Percentiles rank a stretch among this genome's conserved stretches.
phyloP scores from a whole-genome alignment of 805 yeast species.

The Saccharomycopsis capsularis region DNA sequence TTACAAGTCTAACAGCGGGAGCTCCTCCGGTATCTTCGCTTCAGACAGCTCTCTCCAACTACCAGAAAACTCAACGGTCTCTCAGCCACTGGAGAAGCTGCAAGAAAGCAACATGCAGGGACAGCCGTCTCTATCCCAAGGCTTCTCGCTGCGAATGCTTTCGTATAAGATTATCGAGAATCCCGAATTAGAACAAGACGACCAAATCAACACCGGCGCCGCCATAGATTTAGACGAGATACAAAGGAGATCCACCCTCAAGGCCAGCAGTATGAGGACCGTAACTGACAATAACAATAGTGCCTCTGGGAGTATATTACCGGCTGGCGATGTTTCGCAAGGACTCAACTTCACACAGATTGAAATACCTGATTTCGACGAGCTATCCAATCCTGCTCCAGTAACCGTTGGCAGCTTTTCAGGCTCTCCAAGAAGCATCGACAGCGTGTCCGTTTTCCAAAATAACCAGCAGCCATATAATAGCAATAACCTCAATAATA shows the following conservation, averaged over 20 bases:
- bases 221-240: slow-evolving; percentile 13
- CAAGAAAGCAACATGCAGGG: no score
- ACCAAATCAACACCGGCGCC: not conserved
- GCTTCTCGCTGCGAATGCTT: no score
- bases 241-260: slow-evolving; percentile 16
- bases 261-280: no score
- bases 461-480: not conserved
- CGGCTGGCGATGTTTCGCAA: not conserved
- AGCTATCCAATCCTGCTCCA: not conserved
- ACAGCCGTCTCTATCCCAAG: no score
- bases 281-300: not conserved
- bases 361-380: slow-evolving; percentile 19
- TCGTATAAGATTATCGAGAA: not conserved
- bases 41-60: no score
- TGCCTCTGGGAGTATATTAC: not conserved
- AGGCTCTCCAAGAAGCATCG: not conserved
- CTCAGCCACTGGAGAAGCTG: no score
- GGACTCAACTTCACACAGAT: slow-evolving; percentile 12
- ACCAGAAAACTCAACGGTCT: no score
- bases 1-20: not conserved
- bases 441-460: not conserved
- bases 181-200: not conserved
- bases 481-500: not conserved
- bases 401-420: not conserved
- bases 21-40: no score